These are phyloP conservation scores for Colletotrichum eremochloae DNA, from an alignment of 2,329 filamentous ascomycete species.

Conservation along the genomic window DNA sequence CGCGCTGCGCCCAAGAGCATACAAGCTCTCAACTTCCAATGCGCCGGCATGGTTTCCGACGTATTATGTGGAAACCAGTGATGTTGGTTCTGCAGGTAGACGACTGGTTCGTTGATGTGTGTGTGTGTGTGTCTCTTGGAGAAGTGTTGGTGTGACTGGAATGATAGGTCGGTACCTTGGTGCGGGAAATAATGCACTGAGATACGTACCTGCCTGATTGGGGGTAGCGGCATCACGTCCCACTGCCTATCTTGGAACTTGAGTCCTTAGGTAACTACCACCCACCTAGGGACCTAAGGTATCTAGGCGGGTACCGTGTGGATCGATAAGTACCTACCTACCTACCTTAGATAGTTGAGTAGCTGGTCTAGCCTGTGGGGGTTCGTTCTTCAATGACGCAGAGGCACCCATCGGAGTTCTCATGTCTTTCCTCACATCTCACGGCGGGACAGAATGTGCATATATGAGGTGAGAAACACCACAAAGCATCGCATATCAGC, in stretches of 20 bases:
- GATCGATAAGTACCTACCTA: too few species aligned
- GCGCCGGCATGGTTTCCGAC: slow-evolving; percentile 20
- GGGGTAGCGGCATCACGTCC: not conserved
- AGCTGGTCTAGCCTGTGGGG: too few species aligned
- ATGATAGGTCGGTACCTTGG: slow-evolving; percentile 18
- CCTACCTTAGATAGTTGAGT: too few species aligned
- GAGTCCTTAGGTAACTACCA: too few species aligned
- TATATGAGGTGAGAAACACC: not conserved
- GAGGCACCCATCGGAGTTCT: too few species aligned
- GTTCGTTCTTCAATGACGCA: too few species aligned
- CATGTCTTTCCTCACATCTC: too few species aligned
- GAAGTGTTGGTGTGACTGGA: slow-evolving; percentile 37
- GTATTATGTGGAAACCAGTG: slow-evolving; percentile 29
- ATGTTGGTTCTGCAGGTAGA: slow-evolving; percentile 17
- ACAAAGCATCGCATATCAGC: not conserved
- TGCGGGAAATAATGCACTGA: not conserved
- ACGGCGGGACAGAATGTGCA: too few species aligned
- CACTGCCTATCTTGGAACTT: not conserved
- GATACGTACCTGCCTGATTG: slow-evolving; percentile 6
- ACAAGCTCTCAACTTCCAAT: slow-evolving; percentile 35
- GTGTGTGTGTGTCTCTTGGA: not conserved
- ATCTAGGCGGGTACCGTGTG: too few species aligned
- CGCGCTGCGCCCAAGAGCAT: slow-evolving; percentile 27
- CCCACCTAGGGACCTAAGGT: too few species aligned
- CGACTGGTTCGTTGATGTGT: not conserved